Percentiles rank a stretch among this genome's conserved stretches.
Conservation (phyloP, 805 yeast genomes). For the Teunomyces panamensis region DNA sequence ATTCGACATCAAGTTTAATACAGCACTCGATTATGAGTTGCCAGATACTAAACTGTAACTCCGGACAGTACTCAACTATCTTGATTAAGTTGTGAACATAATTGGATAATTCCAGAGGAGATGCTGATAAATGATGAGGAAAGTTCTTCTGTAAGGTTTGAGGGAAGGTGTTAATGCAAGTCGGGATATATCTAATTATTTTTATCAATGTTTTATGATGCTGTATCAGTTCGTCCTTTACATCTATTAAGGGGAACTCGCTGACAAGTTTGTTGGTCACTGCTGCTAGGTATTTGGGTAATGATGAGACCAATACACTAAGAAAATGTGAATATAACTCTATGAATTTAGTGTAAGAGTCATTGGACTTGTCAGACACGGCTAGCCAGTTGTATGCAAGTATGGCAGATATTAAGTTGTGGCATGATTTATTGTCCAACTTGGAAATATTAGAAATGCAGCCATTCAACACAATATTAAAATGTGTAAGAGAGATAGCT, state of each 20-base stretch:
- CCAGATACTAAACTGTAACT: conserved; percentile 75
- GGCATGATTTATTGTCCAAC: conserved; percentile 56
- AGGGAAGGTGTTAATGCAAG: conserved; percentile 67
- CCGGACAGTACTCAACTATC: conserved; percentile 68
- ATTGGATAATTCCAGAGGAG: conserved; percentile 50
- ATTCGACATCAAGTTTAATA: conserved; percentile 86
- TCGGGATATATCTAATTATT: conserved; percentile 74
- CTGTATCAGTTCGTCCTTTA: conserved; percentile 8
- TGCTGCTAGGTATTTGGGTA: conserved; percentile 88
- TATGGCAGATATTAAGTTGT: conserved; percentile 56
- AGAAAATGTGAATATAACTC: conserved; percentile 67
- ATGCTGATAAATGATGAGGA: conserved; percentile 73
- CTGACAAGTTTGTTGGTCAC: conserved; percentile 67
- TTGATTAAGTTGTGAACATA: conserved; percentile 64
- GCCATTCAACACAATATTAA: conserved; percentile 53
- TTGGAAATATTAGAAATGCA: conserved; percentile 65
- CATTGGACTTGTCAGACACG: conserved; percentile 9
- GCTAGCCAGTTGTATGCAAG: conserved; percentile 66
- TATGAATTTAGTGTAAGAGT: conserved; percentile 31
- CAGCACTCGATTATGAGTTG: conserved; percentile 72
- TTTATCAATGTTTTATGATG: conserved; percentile 64
- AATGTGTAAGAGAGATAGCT: conserved; percentile 50
- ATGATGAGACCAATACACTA: conserved; percentile 73
- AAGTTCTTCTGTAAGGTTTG: conserved; percentile 55
- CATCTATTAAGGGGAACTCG: conserved; percentile 43